Conservation (phyloP, 176 grass and related monocot genomes). For the Rhynchospora breviuscula region DNA sequence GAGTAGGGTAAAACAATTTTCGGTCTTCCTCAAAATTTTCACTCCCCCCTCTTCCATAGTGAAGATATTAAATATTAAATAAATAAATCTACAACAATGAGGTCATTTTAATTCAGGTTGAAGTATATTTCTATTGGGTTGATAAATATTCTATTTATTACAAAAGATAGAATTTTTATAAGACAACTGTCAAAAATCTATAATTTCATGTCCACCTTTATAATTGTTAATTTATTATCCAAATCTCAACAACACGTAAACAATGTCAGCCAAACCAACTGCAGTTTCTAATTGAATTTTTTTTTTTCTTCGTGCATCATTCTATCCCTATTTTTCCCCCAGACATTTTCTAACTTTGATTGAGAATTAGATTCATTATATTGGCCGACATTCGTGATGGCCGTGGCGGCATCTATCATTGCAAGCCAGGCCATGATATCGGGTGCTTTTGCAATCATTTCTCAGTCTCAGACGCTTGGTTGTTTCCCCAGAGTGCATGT, state of each 20-base stretch:
- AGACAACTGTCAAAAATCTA: no score
- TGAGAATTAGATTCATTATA: conserved; percentile 38
- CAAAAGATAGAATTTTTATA: no score
- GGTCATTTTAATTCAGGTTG: no score
- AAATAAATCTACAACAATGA: no score
- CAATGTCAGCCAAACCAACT: conserved; percentile 13
- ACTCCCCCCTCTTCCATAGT: no score
- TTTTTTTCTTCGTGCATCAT: background rate
- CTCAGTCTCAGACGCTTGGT: conserved; percentile 51
- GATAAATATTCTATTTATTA: no score
- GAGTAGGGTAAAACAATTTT: no score
- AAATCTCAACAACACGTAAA: background rate
- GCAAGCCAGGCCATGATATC: conserved; percentile 78
- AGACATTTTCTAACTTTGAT: background rate
- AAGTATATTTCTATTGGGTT: no score
- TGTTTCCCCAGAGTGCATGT: conserved; percentile 63
- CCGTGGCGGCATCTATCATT: conserved; percentile 49
- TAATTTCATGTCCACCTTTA: background rate
- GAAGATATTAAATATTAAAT: no score
- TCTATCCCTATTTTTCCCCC: background rate
- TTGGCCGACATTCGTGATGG: conserved; percentile 60
- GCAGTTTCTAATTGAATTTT: background rate
- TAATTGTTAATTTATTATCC: background rate
- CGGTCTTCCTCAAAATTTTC: no score
- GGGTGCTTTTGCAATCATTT: conserved; percentile 61